A percentile compares a stretch with the other conserved stretches of the same genome.
Evolutionary conservation across 1,284 basidiomycete species (phyloP).

Genomic region (Ceratobasidium papillatum): DNA sequence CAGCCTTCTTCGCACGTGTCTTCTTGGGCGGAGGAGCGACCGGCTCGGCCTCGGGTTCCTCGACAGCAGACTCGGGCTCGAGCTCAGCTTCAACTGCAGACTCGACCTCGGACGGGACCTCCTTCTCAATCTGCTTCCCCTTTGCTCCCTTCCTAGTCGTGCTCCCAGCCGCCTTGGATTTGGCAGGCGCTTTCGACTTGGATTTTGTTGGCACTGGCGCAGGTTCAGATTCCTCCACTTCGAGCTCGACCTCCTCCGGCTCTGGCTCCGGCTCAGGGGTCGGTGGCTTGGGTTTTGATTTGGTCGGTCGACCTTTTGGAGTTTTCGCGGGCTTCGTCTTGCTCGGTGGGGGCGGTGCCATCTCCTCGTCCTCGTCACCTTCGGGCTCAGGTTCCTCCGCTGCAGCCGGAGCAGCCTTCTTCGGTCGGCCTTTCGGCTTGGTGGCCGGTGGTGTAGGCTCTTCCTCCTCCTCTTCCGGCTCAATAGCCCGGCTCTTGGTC

Average conservation of each 20-base stretch:
- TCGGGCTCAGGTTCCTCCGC: slow-evolving; percentile 4
- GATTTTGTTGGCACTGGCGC: neutral
- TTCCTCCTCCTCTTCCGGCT: slow-evolving; percentile 4
- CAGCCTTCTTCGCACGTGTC: slow-evolving; percentile 27
- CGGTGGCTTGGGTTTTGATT: slow-evolving; percentile 17
- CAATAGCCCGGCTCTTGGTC: neutral
- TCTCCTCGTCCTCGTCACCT: slow-evolving; percentile 30
- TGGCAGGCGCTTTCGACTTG: slow-evolving; percentile 12
- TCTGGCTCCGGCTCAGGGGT: slow-evolving; percentile 26
- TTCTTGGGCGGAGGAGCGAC: slow-evolving; percentile 24
- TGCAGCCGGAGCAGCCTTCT: slow-evolving; percentile 1
- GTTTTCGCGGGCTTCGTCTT: slow-evolving; percentile 1
- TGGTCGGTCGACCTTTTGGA: slow-evolving; percentile 3
- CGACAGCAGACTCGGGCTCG: slow-evolving; percentile 2
- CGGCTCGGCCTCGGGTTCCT: neutral
- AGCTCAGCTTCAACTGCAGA: neutral
- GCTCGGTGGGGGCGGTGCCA: neutral
- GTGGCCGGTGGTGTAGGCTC: neutral
- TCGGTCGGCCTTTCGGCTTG: neutral
- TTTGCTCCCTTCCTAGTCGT: slow-evolving; percentile 20
- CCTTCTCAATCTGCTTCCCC: slow-evolving; percentile 8
- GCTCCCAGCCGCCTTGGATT: neutral
- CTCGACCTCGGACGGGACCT: slow-evolving; percentile 9
- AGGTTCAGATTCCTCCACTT: neutral
- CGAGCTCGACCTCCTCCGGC: neutral